Percentiles rank a stretch among this genome's conserved stretches.
phyloP scores from a whole-genome alignment of 1,284 basidiomycete genomes.

The Ceratobasidium sp. region DNA sequence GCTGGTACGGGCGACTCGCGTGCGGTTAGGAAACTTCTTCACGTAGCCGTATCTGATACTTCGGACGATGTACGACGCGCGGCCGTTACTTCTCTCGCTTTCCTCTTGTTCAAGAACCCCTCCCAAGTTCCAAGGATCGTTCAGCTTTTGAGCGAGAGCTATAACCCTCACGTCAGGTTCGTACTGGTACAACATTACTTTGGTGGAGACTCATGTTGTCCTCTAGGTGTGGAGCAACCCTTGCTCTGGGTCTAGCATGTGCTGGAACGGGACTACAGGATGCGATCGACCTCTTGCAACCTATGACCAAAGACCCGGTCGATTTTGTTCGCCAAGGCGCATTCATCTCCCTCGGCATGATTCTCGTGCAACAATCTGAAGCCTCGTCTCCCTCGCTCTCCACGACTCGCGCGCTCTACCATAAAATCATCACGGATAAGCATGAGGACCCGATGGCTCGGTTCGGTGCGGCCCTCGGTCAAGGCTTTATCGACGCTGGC shows the following conservation, averaged over 20 bases:
- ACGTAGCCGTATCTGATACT: conserved; percentile 96
- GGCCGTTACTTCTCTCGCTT: conserved; percentile 93
- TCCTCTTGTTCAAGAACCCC: conserved; percentile 95
- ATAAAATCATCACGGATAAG: conserved; percentile 92
- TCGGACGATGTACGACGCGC: conserved; percentile 96
- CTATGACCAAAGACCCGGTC: conserved; percentile 96
- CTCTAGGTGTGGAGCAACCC: conserved; percentile 83
- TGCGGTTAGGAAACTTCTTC: conserved; percentile 89
- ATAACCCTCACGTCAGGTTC: conserved; percentile 93
- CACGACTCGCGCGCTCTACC: conserved; percentile 83
- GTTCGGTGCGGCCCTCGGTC: conserved; percentile 93
- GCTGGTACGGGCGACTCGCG: conserved; percentile 94
- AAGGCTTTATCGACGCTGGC: conserved; percentile 96
- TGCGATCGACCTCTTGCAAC: conserved; percentile 93
- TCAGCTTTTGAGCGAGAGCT: conserved; percentile 94
- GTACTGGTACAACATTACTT: neutral
- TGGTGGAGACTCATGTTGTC: neutral
- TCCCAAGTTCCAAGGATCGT: conserved; percentile 94
- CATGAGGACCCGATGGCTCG: conserved; percentile 98
- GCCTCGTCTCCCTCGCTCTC: conserved; percentile 85
- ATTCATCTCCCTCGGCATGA: conserved; percentile 93
- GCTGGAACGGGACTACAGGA: conserved; percentile 91
- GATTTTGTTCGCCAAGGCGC: conserved; percentile 99
- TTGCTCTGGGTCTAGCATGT: conserved; percentile 95
- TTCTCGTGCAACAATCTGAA: conserved; percentile 95